Percentiles rank a stretch among this genome's conserved stretches.
phyloP scores from a whole-genome alignment of 2,329 filamentous ascomycete species.

The Arthrobotrys conoides region DNA sequence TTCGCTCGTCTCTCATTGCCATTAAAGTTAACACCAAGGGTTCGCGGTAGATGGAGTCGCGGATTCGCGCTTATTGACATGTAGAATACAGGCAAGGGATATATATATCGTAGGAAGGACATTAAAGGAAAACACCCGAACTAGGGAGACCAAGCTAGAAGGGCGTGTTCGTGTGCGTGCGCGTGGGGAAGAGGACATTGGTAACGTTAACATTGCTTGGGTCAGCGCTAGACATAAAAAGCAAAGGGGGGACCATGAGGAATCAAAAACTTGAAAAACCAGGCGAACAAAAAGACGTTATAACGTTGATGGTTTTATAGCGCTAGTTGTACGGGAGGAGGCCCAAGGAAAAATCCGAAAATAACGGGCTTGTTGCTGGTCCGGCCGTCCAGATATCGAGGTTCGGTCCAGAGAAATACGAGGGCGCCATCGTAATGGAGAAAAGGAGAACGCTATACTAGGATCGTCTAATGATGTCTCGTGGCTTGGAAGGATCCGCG shows the following conservation, averaged over 20 bases:
- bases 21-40: conserved; percentile 6
- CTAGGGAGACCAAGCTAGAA: neutral
- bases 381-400: conserved; percentile 11
- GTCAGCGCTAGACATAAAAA: conserved; percentile 1
- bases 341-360: neutral
- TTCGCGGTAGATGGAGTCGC: neutral
- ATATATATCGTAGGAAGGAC: conserved; percentile 7
- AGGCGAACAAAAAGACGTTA: conserved; percentile 5
- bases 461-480: conserved; percentile 23
- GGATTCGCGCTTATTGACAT: conserved; percentile 9
- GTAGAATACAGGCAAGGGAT: conserved; percentile 3
- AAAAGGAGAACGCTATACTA: neutral
- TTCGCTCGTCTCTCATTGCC: neutral
- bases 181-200: conserved; percentile 2
- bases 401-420: conserved; percentile 6
- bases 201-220: conserved; percentile 33
- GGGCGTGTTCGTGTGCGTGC: neutral
- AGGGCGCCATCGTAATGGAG: conserved; percentile 6
- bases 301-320: conserved; percentile 15
- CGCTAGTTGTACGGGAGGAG: conserved; percentile 7
- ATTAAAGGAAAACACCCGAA: conserved; percentile 11
- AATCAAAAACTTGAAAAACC: neutral
- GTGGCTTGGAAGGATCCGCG: conserved; percentile 58
- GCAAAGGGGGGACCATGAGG: conserved; percentile 5
- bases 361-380: neutral